Evolutionary conservation across 2,329 filamentous ascomycete genomes (phyloP), one percentile per base, ranked within the genome.

Genomic region (Teratosphaeria nubilosa): DNA sequence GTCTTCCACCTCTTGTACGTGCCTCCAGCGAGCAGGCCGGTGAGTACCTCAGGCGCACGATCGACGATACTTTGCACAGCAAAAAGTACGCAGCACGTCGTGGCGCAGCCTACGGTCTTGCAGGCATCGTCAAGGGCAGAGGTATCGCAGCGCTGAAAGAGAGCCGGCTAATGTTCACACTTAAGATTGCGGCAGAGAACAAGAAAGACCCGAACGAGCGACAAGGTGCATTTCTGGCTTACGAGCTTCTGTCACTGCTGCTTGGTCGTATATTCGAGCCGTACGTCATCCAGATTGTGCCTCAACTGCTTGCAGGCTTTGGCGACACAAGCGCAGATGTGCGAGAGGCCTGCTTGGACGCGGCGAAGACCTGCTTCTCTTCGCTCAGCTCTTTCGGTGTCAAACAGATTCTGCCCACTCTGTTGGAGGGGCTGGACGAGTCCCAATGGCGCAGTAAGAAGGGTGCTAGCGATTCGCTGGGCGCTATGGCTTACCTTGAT

Each of bases 381-480:
- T 91, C 86, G 65, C 77, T 99, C 58, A 97, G 91, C 74, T 97
- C 94, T 0, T 99, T 89, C 67, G 94, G 94, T 72, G 95, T 99
- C 59, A 95, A 96, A 76, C 83, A 94, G 69, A 91, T 99, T 63
- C 78, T 99, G 63, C 94, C 94, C 3, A 96, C 89, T 13, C 82
- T 99, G 7, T 82, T 99, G 2, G 86, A 94, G 63, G 94, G 95
- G 59, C 83, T 99, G 10, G 91, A 97, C 63, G 94, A 99, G 63
- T 85, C 89, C 56, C 92, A 97, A 73, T 99, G 94, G 94, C 87
- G 94, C 69, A 97, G 91, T 76, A 97, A 99, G 76, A 96, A 95
- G 77, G 94, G 95, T 66, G 94, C 94, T 56, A 99, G 94, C 70
- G 94, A 99, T 71, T 86, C 96, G 27, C 82, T 99, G 14, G 94